Evolutionary conservation across 1,139 yeast species (phyloP), one percentile per base, ranked within the genome.

Genomic region (Zygoascus hellenicus): DNA sequence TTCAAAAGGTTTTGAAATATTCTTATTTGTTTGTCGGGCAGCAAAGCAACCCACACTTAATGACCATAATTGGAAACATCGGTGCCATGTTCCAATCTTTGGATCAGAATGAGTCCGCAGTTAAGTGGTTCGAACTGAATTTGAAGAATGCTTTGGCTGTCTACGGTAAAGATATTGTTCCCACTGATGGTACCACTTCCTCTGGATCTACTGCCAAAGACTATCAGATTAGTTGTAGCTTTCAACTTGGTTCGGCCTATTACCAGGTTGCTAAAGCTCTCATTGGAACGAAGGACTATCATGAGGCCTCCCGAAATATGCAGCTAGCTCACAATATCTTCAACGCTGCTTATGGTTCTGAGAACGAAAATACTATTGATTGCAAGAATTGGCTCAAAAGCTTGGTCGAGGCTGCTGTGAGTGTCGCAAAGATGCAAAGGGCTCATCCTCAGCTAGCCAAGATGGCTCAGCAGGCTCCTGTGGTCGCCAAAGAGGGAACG

Each of bases 221-320:
- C 26, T 22, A 22, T 22, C 26, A 22, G 7, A 7, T 22, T 5
- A 22, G 26, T 7, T 22, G 26, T 7, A 22, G 26, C 26, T 22
- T 22, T 4, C 26, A 22, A 7, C 26, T 22, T 22, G 90, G 78
- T 30, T 70, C 78, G 54, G 68, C 80, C 51, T 72, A 75, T 58
- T 83, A 76, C 70, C 83, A 87, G 60, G 74, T 76, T 48, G 90
- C 87, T 19, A 84, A 83, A 63, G 68, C 80, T 38, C 74, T 80
- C 46, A 74, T 85, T 41, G 69, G 76, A 47, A 60, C 68, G 19
- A 75, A 76, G 44, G 78, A 80, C 49, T 72, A 76, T 55, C 71
- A 72, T 47, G 79, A 74, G 17, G 79, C 95, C 0, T 63, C 74
- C 42, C 76, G 72, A 34, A 74, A 75, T 52, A 78, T 80, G 62